Evolutionary conservation across 2,329 filamentous ascomycete species (phyloP).

Genomic region (Neoascochyta sp.): DNA sequence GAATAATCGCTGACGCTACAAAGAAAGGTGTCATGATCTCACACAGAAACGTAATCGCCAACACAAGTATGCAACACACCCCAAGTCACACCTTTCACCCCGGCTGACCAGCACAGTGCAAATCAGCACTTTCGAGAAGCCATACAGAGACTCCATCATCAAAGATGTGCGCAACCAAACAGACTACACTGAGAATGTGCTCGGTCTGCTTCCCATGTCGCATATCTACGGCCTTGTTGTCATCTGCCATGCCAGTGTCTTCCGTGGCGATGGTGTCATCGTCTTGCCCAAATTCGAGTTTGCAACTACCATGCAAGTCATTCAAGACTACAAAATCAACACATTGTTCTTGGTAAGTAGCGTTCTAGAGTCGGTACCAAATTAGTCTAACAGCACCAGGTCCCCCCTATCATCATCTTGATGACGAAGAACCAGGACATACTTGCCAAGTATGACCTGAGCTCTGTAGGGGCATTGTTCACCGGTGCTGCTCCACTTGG

Average conservation of each 20-base stretch:
- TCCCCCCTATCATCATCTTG: conserved; percentile 77
- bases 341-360: conserved; percentile 60
- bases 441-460: conserved; percentile 67
- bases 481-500: conserved; percentile 77
- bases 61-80: conserved; percentile 47
- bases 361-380: background rate
- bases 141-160: conserved; percentile 40
- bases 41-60: conserved; percentile 74
- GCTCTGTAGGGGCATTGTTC: conserved; percentile 61
- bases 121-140: conserved; percentile 51
- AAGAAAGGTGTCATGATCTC: conserved; percentile 83
- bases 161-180: conserved; percentile 36
- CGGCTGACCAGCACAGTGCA: conserved; percentile 48
- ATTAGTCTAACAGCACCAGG: conserved; percentile 43
- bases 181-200: conserved; percentile 50
- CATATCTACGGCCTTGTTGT: conserved; percentile 79
- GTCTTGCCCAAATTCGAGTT: conserved; percentile 75
- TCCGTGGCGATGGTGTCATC: conserved; percentile 69
- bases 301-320: conserved; percentile 57
- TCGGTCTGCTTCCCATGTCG: conserved; percentile 74
- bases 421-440: conserved; percentile 63
- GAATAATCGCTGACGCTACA: conserved; percentile 7
- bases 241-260: conserved; percentile 62
- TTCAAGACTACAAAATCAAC: conserved; percentile 66
- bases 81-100: background rate